phyloP scores from a whole-genome alignment of 2,329 filamentous ascomycete genomes.

The Talaromyces sp. region DNA sequence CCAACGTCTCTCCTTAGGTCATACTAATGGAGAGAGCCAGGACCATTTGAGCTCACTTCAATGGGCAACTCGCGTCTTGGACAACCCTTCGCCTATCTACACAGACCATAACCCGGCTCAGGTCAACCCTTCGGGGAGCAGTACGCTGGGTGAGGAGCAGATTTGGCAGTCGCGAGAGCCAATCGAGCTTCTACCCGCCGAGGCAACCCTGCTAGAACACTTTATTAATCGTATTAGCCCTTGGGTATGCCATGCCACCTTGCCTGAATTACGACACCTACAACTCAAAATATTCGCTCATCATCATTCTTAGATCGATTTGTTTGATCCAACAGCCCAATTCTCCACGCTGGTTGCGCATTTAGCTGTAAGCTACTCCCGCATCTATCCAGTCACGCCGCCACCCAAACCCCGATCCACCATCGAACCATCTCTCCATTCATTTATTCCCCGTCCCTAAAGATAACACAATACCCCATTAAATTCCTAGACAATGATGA shows the following conservation, averaged over 20 bases:
- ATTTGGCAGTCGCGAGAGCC: constrained; percentile 21
- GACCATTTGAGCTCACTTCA: constrained; percentile 13
- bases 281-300: neutral
- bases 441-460: too few relatives aligned
- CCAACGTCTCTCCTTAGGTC: constrained; percentile 2
- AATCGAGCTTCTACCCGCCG: constrained; percentile 14
- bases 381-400: too few relatives aligned
- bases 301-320: constrained; percentile 17
- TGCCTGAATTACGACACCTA: neutral
- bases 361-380: constrained; percentile 14
- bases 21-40: constrained; percentile 10
- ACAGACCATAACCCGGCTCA: neutral
- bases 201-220: constrained; percentile 17
- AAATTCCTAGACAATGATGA: too few relatives aligned
- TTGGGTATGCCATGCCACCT: constrained; percentile 13
- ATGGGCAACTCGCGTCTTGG: constrained; percentile 19
- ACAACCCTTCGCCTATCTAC: constrained; percentile 8
- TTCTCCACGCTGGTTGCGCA: constrained; percentile 24
- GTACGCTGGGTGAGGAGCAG: constrained; percentile 5
- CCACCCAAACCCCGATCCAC: too few relatives aligned
- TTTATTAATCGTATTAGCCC: constrained; percentile 20
- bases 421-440: too few relatives aligned
- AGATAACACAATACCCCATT: too few relatives aligned
- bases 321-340: constrained; percentile 26
- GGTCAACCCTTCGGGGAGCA: neutral